Base-by-base conservation (phyloP, 306 rosid genomes). In the Quercus aquifolioides region DNA sequence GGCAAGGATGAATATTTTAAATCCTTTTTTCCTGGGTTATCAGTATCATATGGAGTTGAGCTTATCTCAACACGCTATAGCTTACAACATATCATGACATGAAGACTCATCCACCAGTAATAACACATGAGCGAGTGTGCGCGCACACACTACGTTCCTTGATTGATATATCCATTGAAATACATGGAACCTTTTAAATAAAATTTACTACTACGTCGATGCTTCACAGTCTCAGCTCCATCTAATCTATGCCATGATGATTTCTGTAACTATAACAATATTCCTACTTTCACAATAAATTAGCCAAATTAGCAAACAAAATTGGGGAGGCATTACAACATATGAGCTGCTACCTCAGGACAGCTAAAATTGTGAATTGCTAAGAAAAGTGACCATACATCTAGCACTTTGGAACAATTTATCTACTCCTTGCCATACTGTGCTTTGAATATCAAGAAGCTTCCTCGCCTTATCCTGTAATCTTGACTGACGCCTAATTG, bases 351-450 rank as follows among this genome's bases (percentile, higher is more conserved):
- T 60, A 51, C 43, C 55, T 76, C 19, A 59, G 46, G 79, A 68
- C 67, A 69, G 71, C 84, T 85, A 90, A 78, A 91, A 85, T 75
- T 87, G 94, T 30, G 97, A 88, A 76, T 92, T 88, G 86, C 97
- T 83, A 38, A 92, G 91, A 81, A 92, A 95, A 59, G 92, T 82
- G 64, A 95, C 85, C 89, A 91, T 85, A 76, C 98, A 95, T 82
- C 98, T 87, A 4, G 81, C 28, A 64, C 90, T 84, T 71, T 95
- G 98, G 76, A 95, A 93, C 84, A 95, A 72, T 69, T 82, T 90
- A 57, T 95, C 97, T 57, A 93, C 87, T 77, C 81, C 85, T 75
- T 90, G 88, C 99, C 99, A 92, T 71, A 92, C 93, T 77, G 77
- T 67, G 84, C 85, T 70, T 55, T 95, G 99, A 71, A 87, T 84